Evolutionary conservation across 768 basidiomycete genomes (phyloP).

Genomic region (Podaxis mareebaensis): DNA sequence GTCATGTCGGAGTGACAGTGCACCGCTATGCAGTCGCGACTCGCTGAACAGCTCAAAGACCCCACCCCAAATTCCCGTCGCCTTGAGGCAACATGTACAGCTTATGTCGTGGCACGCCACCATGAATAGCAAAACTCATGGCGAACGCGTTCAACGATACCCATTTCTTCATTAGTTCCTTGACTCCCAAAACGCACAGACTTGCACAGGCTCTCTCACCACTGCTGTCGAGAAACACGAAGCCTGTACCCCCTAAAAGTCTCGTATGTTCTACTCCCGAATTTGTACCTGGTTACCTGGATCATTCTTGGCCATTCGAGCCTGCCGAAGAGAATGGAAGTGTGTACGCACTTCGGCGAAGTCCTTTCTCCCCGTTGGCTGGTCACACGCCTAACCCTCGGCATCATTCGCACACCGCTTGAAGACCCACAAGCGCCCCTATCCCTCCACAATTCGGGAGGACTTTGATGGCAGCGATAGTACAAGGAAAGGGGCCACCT

Average conservation of each 20-base stretch:
- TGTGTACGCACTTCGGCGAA: neutral
- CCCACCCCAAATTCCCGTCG: too few species aligned
- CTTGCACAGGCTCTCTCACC: neutral
- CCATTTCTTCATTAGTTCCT: neutral
- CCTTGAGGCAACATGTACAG: neutral
- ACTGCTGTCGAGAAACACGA: neutral
- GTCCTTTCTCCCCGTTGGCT: neutral
- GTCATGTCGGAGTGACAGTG: neutral
- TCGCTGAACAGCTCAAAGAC: too few species aligned
- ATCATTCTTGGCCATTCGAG: too few species aligned
- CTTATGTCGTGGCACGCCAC: neutral
- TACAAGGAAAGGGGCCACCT: neutral
- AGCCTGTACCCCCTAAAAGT: neutral
- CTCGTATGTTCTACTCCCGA: neutral
- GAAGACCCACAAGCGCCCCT: neutral
- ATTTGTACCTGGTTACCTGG: too few species aligned
- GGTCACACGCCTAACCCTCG: neutral
- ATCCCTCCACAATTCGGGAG: neutral
- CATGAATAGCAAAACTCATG: neutral
- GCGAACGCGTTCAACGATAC: neutral
- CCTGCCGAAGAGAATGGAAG: neutral
- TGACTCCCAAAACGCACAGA: neutral
- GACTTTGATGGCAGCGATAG: neutral
- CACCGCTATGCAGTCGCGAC: neutral
- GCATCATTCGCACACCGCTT: neutral